Evolutionary conservation across 1,284 basidiomycete species (phyloP).

Genomic region (Ustilago cynodontis): DNA sequence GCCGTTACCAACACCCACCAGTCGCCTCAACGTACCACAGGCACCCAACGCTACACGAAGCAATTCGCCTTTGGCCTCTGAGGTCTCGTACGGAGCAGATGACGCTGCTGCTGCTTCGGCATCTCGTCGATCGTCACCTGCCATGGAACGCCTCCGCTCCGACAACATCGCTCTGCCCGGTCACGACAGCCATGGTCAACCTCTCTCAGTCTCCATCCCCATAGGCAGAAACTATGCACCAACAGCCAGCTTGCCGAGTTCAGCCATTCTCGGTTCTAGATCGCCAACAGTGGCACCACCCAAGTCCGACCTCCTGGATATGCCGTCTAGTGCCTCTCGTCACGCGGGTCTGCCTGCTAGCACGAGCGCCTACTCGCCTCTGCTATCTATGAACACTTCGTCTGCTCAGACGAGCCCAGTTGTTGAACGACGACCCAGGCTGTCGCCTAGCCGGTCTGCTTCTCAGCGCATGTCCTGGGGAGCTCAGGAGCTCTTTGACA

Average conservation of each 20-base stretch:
- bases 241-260: slow-evolving; percentile 43
- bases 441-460: slow-evolving; percentile 29
- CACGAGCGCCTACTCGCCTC: slow-evolving; percentile 52
- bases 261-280: slow-evolving; percentile 46
- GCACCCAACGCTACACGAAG: slow-evolving; percentile 51
- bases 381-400: slow-evolving; percentile 37
- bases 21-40: slow-evolving; percentile 48
- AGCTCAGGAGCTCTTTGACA: slow-evolving; percentile 54
- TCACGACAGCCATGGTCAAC: slow-evolving; percentile 36
- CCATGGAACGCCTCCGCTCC: slow-evolving; percentile 27
- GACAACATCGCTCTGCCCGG: slow-evolving; percentile 32
- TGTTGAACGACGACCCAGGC: slow-evolving; percentile 31
- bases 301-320: slow-evolving; percentile 19
- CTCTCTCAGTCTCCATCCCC: slow-evolving; percentile 47
- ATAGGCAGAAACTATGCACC: slow-evolving; percentile 29
- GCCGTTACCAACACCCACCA: slow-evolving; percentile 15
- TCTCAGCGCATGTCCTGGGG: slow-evolving; percentile 48
- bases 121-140: slow-evolving; percentile 53
- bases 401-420: slow-evolving; percentile 37
- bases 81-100: slow-evolving; percentile 38
- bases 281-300: slow-evolving; percentile 33
- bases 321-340: slow-evolving; percentile 28
- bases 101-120: slow-evolving; percentile 6
- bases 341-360: slow-evolving; percentile 35
- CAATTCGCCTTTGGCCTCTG: slow-evolving; percentile 46